Conservation (phyloP, 257 asterid species). For the Ballota nigra region DNA sequence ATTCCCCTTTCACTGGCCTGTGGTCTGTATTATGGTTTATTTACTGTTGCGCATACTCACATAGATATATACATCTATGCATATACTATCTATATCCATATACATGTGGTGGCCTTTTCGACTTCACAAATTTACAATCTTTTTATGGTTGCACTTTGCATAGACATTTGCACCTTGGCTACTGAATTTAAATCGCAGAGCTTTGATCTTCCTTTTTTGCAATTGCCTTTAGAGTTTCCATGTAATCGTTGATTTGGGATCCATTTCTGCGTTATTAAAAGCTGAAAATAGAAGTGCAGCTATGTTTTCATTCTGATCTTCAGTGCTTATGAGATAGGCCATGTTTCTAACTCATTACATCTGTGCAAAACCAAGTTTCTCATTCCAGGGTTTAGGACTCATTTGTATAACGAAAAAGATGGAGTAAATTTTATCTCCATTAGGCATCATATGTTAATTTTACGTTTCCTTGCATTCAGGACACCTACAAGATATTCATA, state of each 20-base stretch:
- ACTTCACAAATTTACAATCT: not conserved
- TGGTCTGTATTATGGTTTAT: no score
- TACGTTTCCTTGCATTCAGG: not conserved
- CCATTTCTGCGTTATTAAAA: not conserved
- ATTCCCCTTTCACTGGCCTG: not conserved
- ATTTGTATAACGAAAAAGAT: no score
- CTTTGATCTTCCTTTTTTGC: not conserved
- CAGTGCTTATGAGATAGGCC: not conserved
- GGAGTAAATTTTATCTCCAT: not conserved
- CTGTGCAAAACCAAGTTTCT: not conserved
- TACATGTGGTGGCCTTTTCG: conserved; percentile 17
- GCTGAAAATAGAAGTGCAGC: not conserved
- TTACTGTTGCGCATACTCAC: not conserved
- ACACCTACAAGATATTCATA: not conserved
- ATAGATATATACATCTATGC: not conserved
- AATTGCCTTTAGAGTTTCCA: not conserved
- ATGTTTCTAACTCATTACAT: not conserved
- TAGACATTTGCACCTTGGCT: not conserved
- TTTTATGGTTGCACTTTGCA: not conserved
- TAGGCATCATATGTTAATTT: not conserved
- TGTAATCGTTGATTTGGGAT: not conserved
- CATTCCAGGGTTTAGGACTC: not conserved
- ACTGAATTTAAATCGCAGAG: not conserved
- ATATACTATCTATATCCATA: not conserved
- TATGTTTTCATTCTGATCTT: not conserved